phyloP scores from a whole-genome alignment of 495 filamentous ascomycete species.

The Talaromyces proteolyticus region DNA sequence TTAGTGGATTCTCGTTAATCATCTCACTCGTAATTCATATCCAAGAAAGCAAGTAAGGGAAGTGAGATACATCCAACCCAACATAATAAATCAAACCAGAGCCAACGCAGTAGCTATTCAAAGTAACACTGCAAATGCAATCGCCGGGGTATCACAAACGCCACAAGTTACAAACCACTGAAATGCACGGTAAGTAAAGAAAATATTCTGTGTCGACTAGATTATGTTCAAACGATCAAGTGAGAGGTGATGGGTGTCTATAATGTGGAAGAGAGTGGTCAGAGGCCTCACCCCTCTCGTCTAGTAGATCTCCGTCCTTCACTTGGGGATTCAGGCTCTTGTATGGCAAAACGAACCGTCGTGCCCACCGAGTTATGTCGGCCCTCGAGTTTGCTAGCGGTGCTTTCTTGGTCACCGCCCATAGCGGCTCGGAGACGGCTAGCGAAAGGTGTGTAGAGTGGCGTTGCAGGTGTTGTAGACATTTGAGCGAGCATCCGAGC shows the following conservation, averaged over 20 bases:
- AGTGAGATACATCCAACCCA: too few relatives aligned
- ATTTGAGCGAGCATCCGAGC: constrained; percentile 43
- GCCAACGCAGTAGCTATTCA: not conserved
- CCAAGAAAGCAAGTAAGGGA: not conserved
- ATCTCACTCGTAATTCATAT: not conserved
- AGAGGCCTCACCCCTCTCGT: constrained; percentile 15
- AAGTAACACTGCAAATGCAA: not conserved
- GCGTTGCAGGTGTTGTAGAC: constrained; percentile 47
- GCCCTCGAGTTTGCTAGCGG: constrained; percentile 21
- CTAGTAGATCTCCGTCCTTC: constrained; percentile 33
- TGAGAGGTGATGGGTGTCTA: not conserved
- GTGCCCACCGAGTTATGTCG: constrained; percentile 30
- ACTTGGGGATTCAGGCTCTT: constrained; percentile 39
- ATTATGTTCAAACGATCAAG: not conserved
- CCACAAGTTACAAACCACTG: not conserved
- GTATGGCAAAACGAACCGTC: constrained; percentile 39
- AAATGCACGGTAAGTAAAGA: not conserved
- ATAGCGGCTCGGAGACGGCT: constrained; percentile 33
- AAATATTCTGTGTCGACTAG: not conserved
- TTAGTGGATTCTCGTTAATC: not conserved
- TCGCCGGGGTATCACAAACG: constrained; percentile 5
- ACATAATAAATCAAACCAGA: not conserved
- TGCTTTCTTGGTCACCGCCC: constrained; percentile 16
- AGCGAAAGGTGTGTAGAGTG: constrained; percentile 39
- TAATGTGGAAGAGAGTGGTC: not conserved